A percentile compares a stretch with the other conserved stretches of the same genome.
phyloP scores from a whole-genome alignment of 2,329 filamentous ascomycete genomes.

The Parafenestella ontariensis region DNA sequence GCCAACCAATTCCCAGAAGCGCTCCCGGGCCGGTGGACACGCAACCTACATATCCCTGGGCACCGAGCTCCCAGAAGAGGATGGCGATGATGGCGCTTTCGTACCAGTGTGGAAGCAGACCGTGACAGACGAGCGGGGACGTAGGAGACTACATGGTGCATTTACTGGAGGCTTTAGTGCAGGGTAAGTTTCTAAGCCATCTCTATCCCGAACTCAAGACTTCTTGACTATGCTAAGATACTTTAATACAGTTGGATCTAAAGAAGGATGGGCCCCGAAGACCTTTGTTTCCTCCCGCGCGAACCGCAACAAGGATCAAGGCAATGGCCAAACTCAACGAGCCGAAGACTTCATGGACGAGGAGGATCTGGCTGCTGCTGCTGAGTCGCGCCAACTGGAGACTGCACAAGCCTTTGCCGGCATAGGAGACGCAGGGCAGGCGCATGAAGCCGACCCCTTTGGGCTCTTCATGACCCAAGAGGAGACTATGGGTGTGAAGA shows the following conservation, averaged over 20 bases:
- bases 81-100: constrained; percentile 88
- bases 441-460: constrained; percentile 64
- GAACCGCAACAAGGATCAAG: constrained; percentile 73
- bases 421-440: constrained; percentile 70
- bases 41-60: constrained; percentile 60
- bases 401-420: constrained; percentile 77
- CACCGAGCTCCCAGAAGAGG: constrained; percentile 79
- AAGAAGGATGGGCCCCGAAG: constrained; percentile 95
- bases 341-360: constrained; percentile 98
- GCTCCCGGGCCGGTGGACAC: constrained; percentile 64
- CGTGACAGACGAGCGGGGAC: constrained; percentile 88
- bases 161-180: constrained; percentile 98
- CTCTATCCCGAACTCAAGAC: constrained; percentile 25
- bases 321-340: constrained; percentile 64
- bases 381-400: constrained; percentile 76
- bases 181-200: constrained; percentile 67
- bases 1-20: constrained; percentile 67
- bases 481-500: constrained; percentile 84
- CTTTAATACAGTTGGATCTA: constrained; percentile 97
- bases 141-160: constrained; percentile 90
- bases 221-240: constrained; percentile 67
- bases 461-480: constrained; percentile 76
- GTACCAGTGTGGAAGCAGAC: constrained; percentile 99
- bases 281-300: constrained; percentile 89
- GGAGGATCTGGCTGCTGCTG: constrained; percentile 87